Evolutionary conservation across 352 stramenopile genomes (phyloP).

Genomic region (Phytophthora cajani): DNA sequence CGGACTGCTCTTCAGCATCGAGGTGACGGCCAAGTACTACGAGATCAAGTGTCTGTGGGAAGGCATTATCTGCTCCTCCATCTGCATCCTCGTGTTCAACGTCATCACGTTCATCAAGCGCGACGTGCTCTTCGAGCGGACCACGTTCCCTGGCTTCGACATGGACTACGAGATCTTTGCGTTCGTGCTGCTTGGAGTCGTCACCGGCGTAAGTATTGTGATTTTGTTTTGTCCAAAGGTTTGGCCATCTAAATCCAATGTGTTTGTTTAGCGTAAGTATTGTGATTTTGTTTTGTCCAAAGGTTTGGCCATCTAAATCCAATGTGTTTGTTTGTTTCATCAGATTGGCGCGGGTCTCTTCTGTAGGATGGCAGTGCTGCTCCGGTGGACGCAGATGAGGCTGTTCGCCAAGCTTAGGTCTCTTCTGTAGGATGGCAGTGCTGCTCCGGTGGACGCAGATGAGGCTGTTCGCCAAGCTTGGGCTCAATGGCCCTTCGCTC

Average conservation of each 20-base stretch:
- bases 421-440: constrained; percentile 70
- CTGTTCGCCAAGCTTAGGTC: constrained; percentile 66
- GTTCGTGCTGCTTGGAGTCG: constrained; percentile 72
- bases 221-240: background rate
- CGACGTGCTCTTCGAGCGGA: constrained; percentile 83
- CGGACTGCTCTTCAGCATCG: constrained; percentile 85
- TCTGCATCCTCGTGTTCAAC: constrained; percentile 85
- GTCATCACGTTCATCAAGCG: constrained; percentile 82
- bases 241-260: background rate
- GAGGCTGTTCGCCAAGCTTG: constrained; percentile 65
- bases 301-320: background rate
- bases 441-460: constrained; percentile 62
- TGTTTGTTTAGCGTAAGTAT: constrained; percentile 45
- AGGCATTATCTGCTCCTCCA: constrained; percentile 81
- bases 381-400: constrained; percentile 63
- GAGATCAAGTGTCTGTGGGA: constrained; percentile 90
- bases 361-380: constrained; percentile 58
- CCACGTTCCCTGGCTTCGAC: constrained; percentile 80
- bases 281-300: background rate
- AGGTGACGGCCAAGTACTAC: constrained; percentile 87
- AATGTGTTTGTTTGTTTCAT: background rate
- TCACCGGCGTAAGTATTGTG: constrained; percentile 65
- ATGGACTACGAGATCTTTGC: constrained; percentile 87
- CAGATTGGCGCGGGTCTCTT: constrained; percentile 77
- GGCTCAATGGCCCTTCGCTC: constrained; percentile 56